These are phyloP conservation scores for Calonectria montana DNA, from an alignment of 2,329 filamentous ascomycete species.

Conservation along the genomic window DNA sequence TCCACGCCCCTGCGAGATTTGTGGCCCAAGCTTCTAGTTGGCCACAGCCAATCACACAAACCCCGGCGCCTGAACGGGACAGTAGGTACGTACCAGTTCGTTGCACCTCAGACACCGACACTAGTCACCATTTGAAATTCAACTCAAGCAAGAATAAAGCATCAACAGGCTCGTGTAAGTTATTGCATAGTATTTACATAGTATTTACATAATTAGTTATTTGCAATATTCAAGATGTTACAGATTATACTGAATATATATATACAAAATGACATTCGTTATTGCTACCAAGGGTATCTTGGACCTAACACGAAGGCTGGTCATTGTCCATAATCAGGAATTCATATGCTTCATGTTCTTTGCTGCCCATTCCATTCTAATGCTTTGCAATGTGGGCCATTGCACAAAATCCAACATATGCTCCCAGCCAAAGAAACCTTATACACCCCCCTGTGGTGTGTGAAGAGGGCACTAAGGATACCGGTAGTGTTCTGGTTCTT, in stretches of 20 bases:
- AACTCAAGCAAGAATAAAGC: no score
- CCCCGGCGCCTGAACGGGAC: conserved; percentile 17
- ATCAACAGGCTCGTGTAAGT: not conserved
- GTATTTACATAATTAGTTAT: no score
- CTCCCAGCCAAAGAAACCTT: not conserved
- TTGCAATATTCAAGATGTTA: no score
- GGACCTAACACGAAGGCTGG: conserved; percentile 6
- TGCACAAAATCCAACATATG: not conserved
- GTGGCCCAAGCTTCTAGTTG: conserved; percentile 40
- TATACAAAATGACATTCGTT: conserved; percentile 4
- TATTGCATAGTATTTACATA: no score
- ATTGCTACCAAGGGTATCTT: conserved; percentile 29
- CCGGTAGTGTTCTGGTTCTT: not conserved
- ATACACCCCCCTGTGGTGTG: no score
- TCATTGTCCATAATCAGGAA: not conserved
- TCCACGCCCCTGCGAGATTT: conserved; percentile 35
- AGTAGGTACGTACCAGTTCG: not conserved
- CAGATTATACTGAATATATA: no score
- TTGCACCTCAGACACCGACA: no score
- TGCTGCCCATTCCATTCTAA: not conserved
- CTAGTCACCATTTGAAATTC: no score
- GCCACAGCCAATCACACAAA: conserved; percentile 36
- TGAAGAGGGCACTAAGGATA: not conserved
- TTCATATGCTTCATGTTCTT: conserved; percentile 10
- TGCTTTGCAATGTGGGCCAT: not conserved